Base-by-base conservation (phyloP, 2,329 filamentous ascomycete genomes). In the Fusarium bactridioides region DNA sequence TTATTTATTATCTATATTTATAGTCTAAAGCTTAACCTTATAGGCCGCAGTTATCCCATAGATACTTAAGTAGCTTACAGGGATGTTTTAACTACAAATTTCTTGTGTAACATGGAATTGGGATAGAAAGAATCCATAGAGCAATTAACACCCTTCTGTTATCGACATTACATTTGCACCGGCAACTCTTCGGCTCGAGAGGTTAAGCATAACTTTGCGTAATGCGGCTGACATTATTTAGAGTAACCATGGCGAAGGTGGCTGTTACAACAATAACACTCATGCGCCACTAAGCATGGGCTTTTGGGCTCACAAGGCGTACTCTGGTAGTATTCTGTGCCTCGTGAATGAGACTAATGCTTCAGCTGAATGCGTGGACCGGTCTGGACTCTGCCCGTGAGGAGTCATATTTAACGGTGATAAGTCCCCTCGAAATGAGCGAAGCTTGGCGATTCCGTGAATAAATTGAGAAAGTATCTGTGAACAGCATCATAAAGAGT, bases 341-440 rank as follows among this genome's bases (percentile, higher is more conserved):
- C 69, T 73, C n/a, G 53, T 60, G n/a, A 43, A 65, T 51, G 64
- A 57, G 40, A 67, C 69, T 72, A 72, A 57, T 31, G 43, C 45
- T 67, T 65, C 53, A 73, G 70, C 70, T 72, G 69, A 70, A 72
- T 73, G 69, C 53, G 48, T 61, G 51, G 70, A 70, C 61, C 70
- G 69, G 65, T 72, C 70, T 35, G 69, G 70, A 72, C 69, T 50
- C 37, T 12, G 31, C 27, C 23, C 15, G 11, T n/a, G 18, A 31
- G 23, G 31, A 61, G 47, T 37, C 21, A 58, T 62, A 73, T 31
- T 70, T 66, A 66, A 29, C 15, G 6, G n/a, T 29, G 12, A 18
- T 18, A 7, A 21, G n/a, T 43, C 38, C 29, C 23, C 18, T 18
- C n/a, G 5, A 18, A 25, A 19, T 7, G 1, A 4, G 1, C 5